These are phyloP conservation scores for Fusarium annulatum DNA, from an alignment of 2,329 filamentous ascomycete genomes.

Conservation along the genomic window DNA sequence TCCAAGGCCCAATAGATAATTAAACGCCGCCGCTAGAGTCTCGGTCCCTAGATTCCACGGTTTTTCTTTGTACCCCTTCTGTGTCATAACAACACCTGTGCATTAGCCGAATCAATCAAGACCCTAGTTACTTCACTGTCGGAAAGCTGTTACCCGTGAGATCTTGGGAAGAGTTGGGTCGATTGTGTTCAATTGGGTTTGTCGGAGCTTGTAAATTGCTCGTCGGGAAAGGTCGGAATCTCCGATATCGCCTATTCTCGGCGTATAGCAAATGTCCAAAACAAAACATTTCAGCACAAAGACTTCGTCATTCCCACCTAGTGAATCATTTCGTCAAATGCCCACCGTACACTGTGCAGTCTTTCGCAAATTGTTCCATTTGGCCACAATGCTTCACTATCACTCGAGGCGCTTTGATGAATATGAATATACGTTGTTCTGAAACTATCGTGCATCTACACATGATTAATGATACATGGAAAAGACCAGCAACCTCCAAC, in stretches of 20 bases:
- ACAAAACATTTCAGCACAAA: constrained; percentile 26
- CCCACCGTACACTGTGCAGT: not conserved
- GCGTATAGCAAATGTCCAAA: constrained; percentile 28
- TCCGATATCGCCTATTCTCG: constrained; percentile 37
- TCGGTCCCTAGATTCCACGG: constrained; percentile 50
- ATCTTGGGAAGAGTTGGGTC: constrained; percentile 25
- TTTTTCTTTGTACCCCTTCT: constrained; percentile 65
- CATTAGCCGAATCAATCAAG: constrained; percentile 67
- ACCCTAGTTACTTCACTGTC: constrained; percentile 44
- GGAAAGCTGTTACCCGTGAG: constrained; percentile 39
- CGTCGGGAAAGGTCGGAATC: constrained; percentile 43
- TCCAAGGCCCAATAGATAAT: constrained; percentile 71
- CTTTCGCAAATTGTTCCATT: not conserved
- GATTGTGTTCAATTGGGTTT: constrained; percentile 36
- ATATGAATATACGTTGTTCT: not conserved
- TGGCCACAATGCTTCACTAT: not conserved
- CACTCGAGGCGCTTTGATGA: not conserved
- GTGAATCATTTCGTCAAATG: not conserved
- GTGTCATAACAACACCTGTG: constrained; percentile 68
- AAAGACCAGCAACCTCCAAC: constrained; percentile 32
- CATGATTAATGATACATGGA: constrained; percentile 27
- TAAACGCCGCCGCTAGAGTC: constrained; percentile 49
- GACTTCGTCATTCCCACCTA: not conserved
- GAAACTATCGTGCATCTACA: constrained; percentile 20
- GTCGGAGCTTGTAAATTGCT: constrained; percentile 38